phyloP scores from a whole-genome alignment of 2,329 filamentous ascomycete genomes.

The Didymella exigua region DNA sequence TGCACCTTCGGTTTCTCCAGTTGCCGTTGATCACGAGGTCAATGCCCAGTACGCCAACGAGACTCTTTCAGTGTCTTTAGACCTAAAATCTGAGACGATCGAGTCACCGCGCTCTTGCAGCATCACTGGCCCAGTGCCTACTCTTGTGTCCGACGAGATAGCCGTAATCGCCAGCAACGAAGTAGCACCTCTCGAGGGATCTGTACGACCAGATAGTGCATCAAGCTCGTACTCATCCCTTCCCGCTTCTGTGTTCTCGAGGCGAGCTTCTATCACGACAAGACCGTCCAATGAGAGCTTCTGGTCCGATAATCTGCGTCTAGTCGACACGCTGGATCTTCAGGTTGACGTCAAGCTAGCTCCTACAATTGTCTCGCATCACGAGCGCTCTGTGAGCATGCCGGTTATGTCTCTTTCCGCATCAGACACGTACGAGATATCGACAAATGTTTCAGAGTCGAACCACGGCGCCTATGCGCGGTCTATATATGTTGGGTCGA shows the following conservation, averaged over 20 bases:
- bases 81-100: neutral
- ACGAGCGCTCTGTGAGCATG: neutral
- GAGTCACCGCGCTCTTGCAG: neutral
- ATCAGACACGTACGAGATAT: neutral
- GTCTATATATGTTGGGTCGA: neutral
- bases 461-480: neutral
- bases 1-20: too few species aligned
- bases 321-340: neutral
- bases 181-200: neutral
- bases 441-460: neutral
- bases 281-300: slow-evolving; percentile 13
- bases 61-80: neutral
- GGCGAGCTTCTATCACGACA: neutral
- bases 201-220: neutral
- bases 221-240: neutral
- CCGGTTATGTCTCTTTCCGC: neutral
- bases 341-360: neutral
- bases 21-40: neutral
- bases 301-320: neutral
- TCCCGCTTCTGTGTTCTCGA: slow-evolving; percentile 5
- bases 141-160: neutral
- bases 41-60: neutral
- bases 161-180: neutral
- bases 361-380: neutral
- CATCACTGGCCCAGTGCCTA: neutral